Evolutionary conservation across 2,329 filamentous ascomycete species (phyloP).

Genomic region (Cladosporium sp.): DNA sequence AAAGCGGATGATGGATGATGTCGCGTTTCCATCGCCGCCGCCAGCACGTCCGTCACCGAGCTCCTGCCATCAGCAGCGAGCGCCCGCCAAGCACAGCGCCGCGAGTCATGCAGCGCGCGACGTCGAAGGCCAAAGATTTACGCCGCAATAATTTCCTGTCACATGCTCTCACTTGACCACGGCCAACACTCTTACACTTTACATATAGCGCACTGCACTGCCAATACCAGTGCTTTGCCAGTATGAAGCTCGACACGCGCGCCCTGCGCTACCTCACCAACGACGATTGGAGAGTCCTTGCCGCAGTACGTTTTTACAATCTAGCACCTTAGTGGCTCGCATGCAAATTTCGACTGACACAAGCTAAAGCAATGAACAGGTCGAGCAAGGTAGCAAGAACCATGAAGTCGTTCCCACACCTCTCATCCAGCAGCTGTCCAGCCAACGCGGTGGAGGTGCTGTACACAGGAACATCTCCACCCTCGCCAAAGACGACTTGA

Average conservation of each 20-base stretch:
- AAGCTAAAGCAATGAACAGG: conserved; percentile 48
- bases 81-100: neutral
- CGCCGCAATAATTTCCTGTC: conserved; percentile 2
- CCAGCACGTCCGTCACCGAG: conserved; percentile 3
- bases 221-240: neutral
- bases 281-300: conserved; percentile 94
- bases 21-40: conserved; percentile 4
- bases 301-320: conserved; percentile 62
- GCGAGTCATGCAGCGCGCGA: neutral
- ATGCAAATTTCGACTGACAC: conserved; percentile 12
- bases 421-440: conserved; percentile 78
- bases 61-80: neutral
- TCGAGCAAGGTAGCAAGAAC: conserved; percentile 90
- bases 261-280: conserved; percentile 84
- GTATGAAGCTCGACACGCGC: conserved; percentile 93
- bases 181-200: neutral
- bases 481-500: conserved; percentile 86
- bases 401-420: conserved; percentile 94
- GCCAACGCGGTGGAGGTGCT: conserved; percentile 68
- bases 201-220: neutral
- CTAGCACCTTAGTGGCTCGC: conserved; percentile 8
- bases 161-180: neutral
- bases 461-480: conserved; percentile 85
- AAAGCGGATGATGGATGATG: conserved; percentile 7
- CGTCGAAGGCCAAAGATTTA: conserved; percentile 4